Conservation (phyloP, 2,329 filamentous ascomycete genomes). For the Tolypocladium capitatum region DNA sequence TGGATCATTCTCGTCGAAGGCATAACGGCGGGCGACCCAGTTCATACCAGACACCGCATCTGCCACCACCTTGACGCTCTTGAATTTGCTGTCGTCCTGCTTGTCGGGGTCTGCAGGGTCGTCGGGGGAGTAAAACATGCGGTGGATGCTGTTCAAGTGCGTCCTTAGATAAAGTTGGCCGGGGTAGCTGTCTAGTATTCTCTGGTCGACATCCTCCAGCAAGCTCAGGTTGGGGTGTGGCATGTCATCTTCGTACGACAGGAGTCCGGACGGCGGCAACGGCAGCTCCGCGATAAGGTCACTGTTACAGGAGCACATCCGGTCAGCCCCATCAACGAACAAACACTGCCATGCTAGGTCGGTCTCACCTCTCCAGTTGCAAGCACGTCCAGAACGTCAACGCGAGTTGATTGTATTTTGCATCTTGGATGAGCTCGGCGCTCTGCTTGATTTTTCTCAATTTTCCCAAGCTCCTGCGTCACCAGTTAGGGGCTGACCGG, state of each 20-base stretch:
- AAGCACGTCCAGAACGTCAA: slow-evolving; percentile 89
- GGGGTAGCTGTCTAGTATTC: slow-evolving; percentile 45
- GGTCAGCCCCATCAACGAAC: neutral
- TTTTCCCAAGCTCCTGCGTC: slow-evolving; percentile 33
- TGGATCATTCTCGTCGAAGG: slow-evolving; percentile 52
- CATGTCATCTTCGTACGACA: slow-evolving; percentile 51
- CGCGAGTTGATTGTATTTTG: slow-evolving; percentile 46
- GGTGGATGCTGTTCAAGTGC: slow-evolving; percentile 50
- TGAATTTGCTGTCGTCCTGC: slow-evolving; percentile 22
- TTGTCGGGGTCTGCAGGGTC: slow-evolving; percentile 16
- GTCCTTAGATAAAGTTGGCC: slow-evolving; percentile 53
- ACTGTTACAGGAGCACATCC: slow-evolving; percentile 26
- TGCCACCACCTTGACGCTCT: slow-evolving; percentile 32
- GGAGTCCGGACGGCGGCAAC: slow-evolving; percentile 45
- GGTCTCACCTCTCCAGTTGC: slow-evolving; percentile 67
- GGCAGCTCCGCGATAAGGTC: slow-evolving; percentile 83
- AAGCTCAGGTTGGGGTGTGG: slow-evolving; percentile 47
- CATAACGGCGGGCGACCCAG: slow-evolving; percentile 36
- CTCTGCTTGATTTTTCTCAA: slow-evolving; percentile 27
- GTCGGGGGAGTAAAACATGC: slow-evolving; percentile 37
- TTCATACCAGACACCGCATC: slow-evolving; percentile 26
- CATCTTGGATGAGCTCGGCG: slow-evolving; percentile 25
- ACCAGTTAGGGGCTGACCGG: slow-evolving; percentile 1
- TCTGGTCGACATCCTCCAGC: slow-evolving; percentile 27
- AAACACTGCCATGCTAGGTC: neutral